Evolutionary conservation across 306 rosid species (phyloP).

Genomic region (Aeschynomene evenia): DNA sequence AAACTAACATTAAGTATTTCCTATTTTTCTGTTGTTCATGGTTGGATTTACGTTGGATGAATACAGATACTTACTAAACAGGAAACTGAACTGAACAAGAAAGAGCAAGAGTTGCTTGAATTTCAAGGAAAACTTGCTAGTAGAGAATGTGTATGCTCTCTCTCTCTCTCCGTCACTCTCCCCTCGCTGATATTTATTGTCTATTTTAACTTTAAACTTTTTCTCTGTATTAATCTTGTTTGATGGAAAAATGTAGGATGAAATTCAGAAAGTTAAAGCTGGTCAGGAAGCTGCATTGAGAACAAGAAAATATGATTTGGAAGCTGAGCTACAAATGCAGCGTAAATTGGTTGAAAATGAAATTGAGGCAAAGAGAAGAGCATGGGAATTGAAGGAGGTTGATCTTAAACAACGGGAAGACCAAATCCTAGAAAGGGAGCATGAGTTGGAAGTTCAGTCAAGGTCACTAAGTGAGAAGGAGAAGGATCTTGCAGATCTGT

Average conservation of each 20-base stretch:
- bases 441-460: slow-evolving; percentile 69
- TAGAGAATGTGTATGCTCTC: slow-evolving; percentile 69
- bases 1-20: slow-evolving; percentile 17
- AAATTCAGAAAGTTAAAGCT: slow-evolving; percentile 58
- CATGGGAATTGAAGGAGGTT: slow-evolving; percentile 97
- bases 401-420: slow-evolving; percentile 81
- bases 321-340: slow-evolving; percentile 64
- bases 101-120: slow-evolving; percentile 66
- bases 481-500: slow-evolving; percentile 67
- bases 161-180: neutral
- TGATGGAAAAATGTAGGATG: slow-evolving; percentile 58
- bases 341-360: slow-evolving; percentile 70
- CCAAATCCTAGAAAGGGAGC: slow-evolving; percentile 65
- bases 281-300: slow-evolving; percentile 62
- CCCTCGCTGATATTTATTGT: neutral
- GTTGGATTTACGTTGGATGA: slow-evolving; percentile 26
- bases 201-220: slow-evolving; percentile 12
- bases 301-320: slow-evolving; percentile 61
- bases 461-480: slow-evolving; percentile 63
- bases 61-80: slow-evolving; percentile 56
- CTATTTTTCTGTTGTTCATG: slow-evolving; percentile 24
- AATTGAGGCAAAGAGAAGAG: slow-evolving; percentile 77
- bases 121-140: slow-evolving; percentile 64
- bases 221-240: slow-evolving; percentile 4
- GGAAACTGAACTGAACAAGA: slow-evolving; percentile 58